These are phyloP conservation scores for Lentinus tigrinus DNA, from an alignment of 768 basidiomycete genomes.

Conservation along the genomic window DNA sequence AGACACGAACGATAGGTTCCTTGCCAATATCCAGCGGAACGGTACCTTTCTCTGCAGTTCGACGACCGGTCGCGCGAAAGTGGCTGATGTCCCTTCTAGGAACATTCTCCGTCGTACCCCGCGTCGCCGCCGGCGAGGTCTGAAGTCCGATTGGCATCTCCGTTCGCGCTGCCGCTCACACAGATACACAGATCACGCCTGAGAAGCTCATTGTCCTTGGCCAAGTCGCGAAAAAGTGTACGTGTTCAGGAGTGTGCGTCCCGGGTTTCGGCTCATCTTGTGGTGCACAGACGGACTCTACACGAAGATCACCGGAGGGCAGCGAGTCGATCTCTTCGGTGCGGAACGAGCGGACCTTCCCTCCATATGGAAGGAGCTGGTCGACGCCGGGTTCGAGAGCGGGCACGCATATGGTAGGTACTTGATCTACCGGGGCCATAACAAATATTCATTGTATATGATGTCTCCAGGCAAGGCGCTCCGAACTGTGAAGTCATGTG, in stretches of 20 bases:
- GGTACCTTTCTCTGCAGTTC: constrained; percentile 33
- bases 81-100: constrained; percentile 27
- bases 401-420: constrained; percentile 71
- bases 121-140: constrained; percentile 68
- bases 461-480: constrained; percentile 42
- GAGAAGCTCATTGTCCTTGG: constrained; percentile 66
- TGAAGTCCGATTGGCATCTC: background rate
- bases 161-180: background rate
- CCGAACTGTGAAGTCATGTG: constrained; percentile 76
- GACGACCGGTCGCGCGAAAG: background rate
- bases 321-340: constrained; percentile 72
- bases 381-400: constrained; percentile 67
- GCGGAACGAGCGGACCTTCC: constrained; percentile 69
- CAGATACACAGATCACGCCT: constrained; percentile 44
- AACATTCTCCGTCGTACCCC: constrained; percentile 71
- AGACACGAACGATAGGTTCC: constrained; percentile 66
- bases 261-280: background rate
- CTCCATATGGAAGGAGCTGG: constrained; percentile 63
- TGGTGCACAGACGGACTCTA: constrained; percentile 46
- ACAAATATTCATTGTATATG: background rate
- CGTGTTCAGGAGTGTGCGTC: background rate
- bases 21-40: constrained; percentile 73
- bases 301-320: constrained; percentile 56
- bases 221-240: constrained; percentile 64
- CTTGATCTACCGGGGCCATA: too few species aligned